phyloP scores from a whole-genome alignment of 805 yeast genomes.

The Spathaspora passalidarum region DNA sequence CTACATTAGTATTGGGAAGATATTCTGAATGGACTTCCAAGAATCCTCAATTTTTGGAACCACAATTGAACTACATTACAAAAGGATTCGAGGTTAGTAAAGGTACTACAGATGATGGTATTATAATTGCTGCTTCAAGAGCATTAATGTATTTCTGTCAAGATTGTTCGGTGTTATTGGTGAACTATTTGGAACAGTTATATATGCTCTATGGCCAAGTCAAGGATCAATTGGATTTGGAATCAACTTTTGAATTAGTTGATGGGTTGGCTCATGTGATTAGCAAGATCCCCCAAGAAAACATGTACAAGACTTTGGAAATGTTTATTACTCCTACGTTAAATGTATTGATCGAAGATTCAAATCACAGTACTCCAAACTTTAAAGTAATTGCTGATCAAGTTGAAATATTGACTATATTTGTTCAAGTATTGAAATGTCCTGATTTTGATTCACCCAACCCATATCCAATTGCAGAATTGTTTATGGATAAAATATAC shows the following conservation, averaged over 20 bases:
- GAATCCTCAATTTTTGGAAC: slow-evolving; percentile 79
- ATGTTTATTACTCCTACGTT: slow-evolving; percentile 69
- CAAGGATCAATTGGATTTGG: slow-evolving; percentile 53
- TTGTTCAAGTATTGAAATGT: slow-evolving; percentile 55
- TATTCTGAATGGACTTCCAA: slow-evolving; percentile 93
- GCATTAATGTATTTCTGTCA: slow-evolving; percentile 93
- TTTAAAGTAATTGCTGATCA: slow-evolving; percentile 58
- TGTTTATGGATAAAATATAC: slow-evolving; percentile 54
- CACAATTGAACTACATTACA: slow-evolving; percentile 80
- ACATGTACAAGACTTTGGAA: slow-evolving; percentile 50
- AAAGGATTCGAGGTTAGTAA: slow-evolving; percentile 67
- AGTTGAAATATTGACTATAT: slow-evolving; percentile 64
- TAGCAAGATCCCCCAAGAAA: slow-evolving; percentile 53
- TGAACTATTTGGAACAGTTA: slow-evolving; percentile 69
- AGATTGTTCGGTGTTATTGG: slow-evolving; percentile 73
- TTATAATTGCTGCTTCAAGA: slow-evolving; percentile 83
- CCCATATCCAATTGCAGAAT: slow-evolving; percentile 50
- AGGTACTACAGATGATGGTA: slow-evolving; percentile 55
- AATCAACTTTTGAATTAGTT: slow-evolving; percentile 72
- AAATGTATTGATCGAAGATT: slow-evolving; percentile 35
- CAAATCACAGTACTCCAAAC: slow-evolving; percentile 12
- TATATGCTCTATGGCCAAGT: slow-evolving; percentile 64
- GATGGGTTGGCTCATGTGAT: slow-evolving; percentile 89
- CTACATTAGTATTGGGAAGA: slow-evolving; percentile 90
- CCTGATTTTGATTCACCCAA: slow-evolving; percentile 28